These are phyloP conservation scores for Pleomassaria siparia DNA, from an alignment of 2,329 filamentous ascomycete species.

Conservation along the genomic window DNA sequence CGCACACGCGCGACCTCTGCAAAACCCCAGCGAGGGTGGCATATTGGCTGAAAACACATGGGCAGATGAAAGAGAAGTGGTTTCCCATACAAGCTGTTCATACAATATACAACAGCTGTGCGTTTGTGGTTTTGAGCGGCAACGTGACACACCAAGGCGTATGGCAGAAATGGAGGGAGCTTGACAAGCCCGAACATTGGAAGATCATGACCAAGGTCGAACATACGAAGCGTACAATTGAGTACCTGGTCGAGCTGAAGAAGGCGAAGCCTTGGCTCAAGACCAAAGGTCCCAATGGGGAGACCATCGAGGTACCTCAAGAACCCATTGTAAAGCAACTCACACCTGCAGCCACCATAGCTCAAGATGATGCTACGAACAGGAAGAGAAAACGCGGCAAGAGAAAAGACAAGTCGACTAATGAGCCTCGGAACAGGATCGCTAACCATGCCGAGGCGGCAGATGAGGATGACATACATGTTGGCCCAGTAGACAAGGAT, in stretches of 20 bases:
- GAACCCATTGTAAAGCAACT: not conserved
- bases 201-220: conserved; percentile 41
- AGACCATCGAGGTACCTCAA: not conserved
- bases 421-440: not conserved
- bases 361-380: not conserved
- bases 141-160: conserved; percentile 31
- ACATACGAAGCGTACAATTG: conserved; percentile 32
- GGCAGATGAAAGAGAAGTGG: conserved; percentile 33
- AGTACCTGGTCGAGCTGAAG: conserved; percentile 31
- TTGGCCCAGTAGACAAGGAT: not conserved
- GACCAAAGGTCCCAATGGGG: not conserved
- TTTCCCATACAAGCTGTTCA: conserved; percentile 38
- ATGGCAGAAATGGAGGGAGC: conserved; percentile 35
- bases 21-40: conserved; percentile 34
- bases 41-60: conserved; percentile 33
- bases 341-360: not conserved
- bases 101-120: conserved; percentile 35
- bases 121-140: conserved; percentile 38
- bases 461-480: not conserved
- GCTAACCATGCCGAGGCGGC: not conserved
- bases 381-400: not conserved
- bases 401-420: not conserved
- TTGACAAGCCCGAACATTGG: conserved; percentile 32
- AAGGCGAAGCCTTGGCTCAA: conserved; percentile 15
- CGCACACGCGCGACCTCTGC: conserved; percentile 34